Conservation (phyloP, 805 yeast species). For the Isabelozyma pseudorhagii region DNA sequence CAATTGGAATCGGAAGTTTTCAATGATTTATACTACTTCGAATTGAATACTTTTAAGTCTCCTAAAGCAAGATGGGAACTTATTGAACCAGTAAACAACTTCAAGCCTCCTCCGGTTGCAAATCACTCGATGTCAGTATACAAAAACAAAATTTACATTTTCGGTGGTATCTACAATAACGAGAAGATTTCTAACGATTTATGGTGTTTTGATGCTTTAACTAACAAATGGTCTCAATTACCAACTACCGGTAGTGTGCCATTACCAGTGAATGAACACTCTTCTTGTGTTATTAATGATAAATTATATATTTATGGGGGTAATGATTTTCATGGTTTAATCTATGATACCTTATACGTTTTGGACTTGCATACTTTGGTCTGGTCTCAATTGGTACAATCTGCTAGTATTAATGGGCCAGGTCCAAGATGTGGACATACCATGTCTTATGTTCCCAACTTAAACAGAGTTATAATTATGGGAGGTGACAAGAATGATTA, state of each 20-base stretch:
- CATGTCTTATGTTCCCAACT: slow-evolving; percentile 63
- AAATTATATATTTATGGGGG: slow-evolving; percentile 88
- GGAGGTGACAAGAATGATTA: slow-evolving; percentile 88
- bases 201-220: slow-evolving; percentile 73
- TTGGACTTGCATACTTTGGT: slow-evolving; percentile 67
- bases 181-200: slow-evolving; percentile 68
- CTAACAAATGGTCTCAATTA: slow-evolving; percentile 67
- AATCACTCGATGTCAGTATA: slow-evolving; percentile 86
- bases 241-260: slow-evolving; percentile 73
- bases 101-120: slow-evolving; percentile 76
- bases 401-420: slow-evolving; percentile 52
- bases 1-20: slow-evolving; percentile 82
- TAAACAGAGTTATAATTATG: slow-evolving; percentile 73
- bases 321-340: slow-evolving; percentile 67
- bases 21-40: slow-evolving; percentile 83
- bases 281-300: slow-evolving; percentile 76
- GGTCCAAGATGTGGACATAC: slow-evolving; percentile 92
- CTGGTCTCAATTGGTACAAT: slow-evolving; percentile 61
- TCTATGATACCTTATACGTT: slow-evolving; percentile 65
- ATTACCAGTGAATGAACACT: slow-evolving; percentile 87
- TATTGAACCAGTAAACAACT: slow-evolving; percentile 49
- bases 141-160: slow-evolving; percentile 75
- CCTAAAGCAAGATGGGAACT: slow-evolving; percentile 84
- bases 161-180: slow-evolving; percentile 83
- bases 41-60: slow-evolving; percentile 78